These are phyloP conservation scores for Nidularia sp. DNA, from an alignment of 768 basidiomycete species.

Conservation along the genomic window DNA sequence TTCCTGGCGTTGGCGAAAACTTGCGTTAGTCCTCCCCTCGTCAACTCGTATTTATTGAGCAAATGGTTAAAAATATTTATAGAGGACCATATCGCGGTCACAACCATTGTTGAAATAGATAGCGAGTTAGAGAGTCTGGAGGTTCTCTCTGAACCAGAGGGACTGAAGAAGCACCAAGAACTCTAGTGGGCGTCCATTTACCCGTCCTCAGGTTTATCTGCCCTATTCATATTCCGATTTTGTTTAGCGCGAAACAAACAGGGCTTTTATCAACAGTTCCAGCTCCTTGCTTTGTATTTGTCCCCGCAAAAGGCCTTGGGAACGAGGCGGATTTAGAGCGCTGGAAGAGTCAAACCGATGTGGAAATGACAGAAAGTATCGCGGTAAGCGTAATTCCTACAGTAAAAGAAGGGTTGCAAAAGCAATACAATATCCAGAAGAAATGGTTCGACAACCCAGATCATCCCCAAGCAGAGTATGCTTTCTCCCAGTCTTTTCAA, in stretches of 20 bases:
- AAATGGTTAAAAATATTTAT: background rate
- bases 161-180: slow-evolving; percentile 1
- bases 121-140: background rate
- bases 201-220: background rate
- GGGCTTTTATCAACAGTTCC: background rate
- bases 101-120: background rate
- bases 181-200: slow-evolving; percentile 1
- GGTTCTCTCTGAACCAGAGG: background rate
- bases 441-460: background rate
- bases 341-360: background rate
- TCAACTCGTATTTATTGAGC: background rate
- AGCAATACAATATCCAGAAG: background rate
- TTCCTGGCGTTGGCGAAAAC: slow-evolving; percentile 13
- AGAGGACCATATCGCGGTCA: background rate
- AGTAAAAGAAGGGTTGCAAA: background rate
- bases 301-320: background rate
- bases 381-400: background rate
- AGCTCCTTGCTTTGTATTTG: background rate
- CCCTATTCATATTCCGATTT: background rate
- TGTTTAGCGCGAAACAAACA: background rate
- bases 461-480: background rate
- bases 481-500: no score
- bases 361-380: background rate
- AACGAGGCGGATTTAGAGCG: background rate
- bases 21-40: slow-evolving; percentile 1